phyloP scores from a whole-genome alignment of 1,139 yeast species.

The Lodderomyces parapsilosis region DNA sequence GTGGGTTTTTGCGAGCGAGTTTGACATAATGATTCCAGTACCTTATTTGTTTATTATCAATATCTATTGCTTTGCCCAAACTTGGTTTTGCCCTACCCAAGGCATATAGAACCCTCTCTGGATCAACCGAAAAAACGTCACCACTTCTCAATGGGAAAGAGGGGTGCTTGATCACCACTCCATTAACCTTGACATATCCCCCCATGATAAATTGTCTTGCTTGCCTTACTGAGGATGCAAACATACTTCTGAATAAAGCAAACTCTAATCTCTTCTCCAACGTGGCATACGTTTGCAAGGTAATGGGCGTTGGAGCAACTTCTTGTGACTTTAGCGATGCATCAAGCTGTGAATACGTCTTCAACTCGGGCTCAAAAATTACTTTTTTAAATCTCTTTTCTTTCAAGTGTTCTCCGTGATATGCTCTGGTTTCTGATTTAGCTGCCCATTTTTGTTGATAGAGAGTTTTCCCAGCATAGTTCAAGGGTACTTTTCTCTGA shows the following conservation, averaged over 20 bases:
- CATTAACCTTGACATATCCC: constrained; percentile 86
- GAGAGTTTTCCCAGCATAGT: constrained; percentile 56
- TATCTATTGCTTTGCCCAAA: constrained; percentile 59
- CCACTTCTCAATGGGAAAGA: constrained; percentile 79
- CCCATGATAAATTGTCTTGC: constrained; percentile 85
- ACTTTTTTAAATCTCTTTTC: constrained; percentile 74
- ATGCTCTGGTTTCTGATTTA: constrained; percentile 88
- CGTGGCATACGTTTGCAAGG: constrained; percentile 84
- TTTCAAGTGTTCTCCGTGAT: constrained; percentile 92
- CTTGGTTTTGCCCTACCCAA: constrained; percentile 84
- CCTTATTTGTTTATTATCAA: constrained; percentile 68
- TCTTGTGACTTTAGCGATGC: constrained; percentile 66
- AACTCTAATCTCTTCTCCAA: constrained; percentile 87
- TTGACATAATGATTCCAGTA: constrained; percentile 75
- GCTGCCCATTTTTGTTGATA: constrained; percentile 93
- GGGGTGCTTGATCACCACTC: constrained; percentile 74
- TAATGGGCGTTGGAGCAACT: constrained; percentile 69
- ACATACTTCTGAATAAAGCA: constrained; percentile 88
- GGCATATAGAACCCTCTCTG: constrained; percentile 83
- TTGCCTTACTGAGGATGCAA: constrained; percentile 91
- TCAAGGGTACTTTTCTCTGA: constrained; percentile 61
- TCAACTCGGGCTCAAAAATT: constrained; percentile 67
- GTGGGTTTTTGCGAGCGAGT: constrained; percentile 57
- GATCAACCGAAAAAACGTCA: constrained; percentile 81
- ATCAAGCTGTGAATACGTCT: constrained; percentile 83